Percentiles rank a stretch among this genome's conserved stretches.
These are phyloP conservation scores for Phytophthora sp. DNA, from an alignment of 352 stramenopile species.

Conservation along the genomic window DNA sequence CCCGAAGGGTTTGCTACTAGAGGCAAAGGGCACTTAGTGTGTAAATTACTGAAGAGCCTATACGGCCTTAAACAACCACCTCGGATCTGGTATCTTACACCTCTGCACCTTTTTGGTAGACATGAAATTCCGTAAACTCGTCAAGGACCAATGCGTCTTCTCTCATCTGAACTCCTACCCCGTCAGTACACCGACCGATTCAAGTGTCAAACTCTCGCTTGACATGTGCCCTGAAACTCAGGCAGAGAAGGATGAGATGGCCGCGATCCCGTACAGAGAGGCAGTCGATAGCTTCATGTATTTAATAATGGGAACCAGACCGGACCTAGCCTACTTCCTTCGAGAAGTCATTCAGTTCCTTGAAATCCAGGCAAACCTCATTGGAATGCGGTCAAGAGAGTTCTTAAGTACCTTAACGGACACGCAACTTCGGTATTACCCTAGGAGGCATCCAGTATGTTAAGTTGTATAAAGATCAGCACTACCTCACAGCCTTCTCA, in stretches of 20 bases:
- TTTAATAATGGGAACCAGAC: neutral
- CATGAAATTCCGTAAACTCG: neutral
- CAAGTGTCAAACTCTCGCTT: too few relatives aligned
- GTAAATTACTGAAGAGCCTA: slow-evolving; percentile 1
- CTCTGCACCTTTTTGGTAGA: neutral
- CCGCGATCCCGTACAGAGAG: too few relatives aligned
- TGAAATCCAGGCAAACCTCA: neutral
- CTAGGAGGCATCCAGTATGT: slow-evolving; percentile 12
- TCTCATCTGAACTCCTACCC: neutral
- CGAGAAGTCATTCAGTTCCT: neutral
- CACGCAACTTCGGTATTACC: slow-evolving; percentile 21
- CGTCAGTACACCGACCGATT: too few relatives aligned
- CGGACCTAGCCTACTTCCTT: neutral
- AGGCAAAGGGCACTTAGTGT: slow-evolving; percentile 2
- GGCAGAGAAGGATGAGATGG: too few relatives aligned
- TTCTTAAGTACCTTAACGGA: slow-evolving; percentile 5
- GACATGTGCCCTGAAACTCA: too few relatives aligned
- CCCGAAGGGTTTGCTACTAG: neutral
- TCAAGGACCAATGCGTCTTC: slow-evolving; percentile 1
- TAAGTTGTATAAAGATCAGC: neutral
- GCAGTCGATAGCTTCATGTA: slow-evolving; percentile 7
- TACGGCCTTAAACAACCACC: slow-evolving; percentile 2
- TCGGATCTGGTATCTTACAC: neutral
- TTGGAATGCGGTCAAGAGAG: slow-evolving; percentile 1
- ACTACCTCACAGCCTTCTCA: slow-evolving; percentile 13